Evolutionary conservation across 805 yeast genomes (phyloP).

Genomic region (Nakazawaea holstii): DNA sequence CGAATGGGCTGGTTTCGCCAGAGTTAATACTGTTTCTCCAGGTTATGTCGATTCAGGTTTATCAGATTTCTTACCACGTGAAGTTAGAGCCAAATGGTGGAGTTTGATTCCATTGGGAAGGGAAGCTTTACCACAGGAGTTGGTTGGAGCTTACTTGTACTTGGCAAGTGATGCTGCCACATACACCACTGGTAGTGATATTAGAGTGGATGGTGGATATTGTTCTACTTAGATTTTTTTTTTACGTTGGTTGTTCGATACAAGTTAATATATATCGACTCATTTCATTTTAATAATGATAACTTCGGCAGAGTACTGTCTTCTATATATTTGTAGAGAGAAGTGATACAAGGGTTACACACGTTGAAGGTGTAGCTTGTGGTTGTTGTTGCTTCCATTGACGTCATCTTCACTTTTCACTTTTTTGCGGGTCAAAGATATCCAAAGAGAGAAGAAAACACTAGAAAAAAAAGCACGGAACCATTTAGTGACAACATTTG

Average conservation of each 20-base stretch:
- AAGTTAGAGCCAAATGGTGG: constrained; percentile 25
- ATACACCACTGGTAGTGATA: constrained; percentile 44
- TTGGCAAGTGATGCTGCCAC: constrained; percentile 48
- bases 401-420: too few species aligned
- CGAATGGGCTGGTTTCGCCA: constrained; percentile 45
- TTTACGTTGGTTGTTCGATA: background rate
- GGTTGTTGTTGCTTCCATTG: too few species aligned
- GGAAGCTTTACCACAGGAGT: constrained; percentile 42
- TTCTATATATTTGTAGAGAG: too few species aligned
- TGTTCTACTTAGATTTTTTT: constrained; percentile 20
- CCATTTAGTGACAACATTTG: too few species aligned
- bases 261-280: too few species aligned
- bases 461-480: too few species aligned
- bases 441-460: too few species aligned
- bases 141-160: constrained; percentile 48
- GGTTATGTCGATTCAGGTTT: constrained; percentile 48
- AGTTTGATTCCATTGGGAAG: constrained; percentile 37
- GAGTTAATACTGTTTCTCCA: constrained; percentile 48
- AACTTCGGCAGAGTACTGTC: too few species aligned
- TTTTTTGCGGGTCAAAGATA: too few species aligned
- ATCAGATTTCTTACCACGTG: constrained; percentile 21
- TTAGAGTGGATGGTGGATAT: constrained; percentile 48
- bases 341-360: too few species aligned
- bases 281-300: too few species aligned
- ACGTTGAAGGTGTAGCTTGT: too few species aligned